Conservation (phyloP, 257 asterid genomes). For the Cinchona pubescens region DNA sequence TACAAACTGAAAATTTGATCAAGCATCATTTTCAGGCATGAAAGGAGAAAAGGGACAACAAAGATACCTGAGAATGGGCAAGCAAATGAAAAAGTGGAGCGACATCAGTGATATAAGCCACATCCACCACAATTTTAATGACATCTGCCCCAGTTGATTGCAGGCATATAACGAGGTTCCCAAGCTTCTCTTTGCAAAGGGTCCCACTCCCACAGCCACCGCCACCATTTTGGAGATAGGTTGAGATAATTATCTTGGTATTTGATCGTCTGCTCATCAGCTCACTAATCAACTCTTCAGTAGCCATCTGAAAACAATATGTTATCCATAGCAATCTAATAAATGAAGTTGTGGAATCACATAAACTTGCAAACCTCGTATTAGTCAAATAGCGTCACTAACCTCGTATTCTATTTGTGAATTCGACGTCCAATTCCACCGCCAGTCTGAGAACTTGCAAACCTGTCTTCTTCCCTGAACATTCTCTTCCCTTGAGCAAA, state of each 20-base stretch:
- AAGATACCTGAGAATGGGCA: constrained; percentile 59
- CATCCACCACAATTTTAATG: constrained; percentile 51
- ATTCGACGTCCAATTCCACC: constrained; percentile 47
- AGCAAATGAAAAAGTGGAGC: constrained; percentile 62
- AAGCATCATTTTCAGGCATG: too few species aligned
- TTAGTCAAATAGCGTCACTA: too few species aligned
- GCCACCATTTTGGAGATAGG: constrained; percentile 28
- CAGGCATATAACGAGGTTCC: constrained; percentile 38
- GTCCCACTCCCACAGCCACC: constrained; percentile 7
- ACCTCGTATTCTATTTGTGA: constrained; percentile 52
- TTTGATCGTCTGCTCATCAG: constrained; percentile 40
- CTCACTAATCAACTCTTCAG: constrained; percentile 31
- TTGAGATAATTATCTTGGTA: constrained; percentile 48
- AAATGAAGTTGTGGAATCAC: too few species aligned
- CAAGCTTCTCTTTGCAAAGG: constrained; percentile 40
- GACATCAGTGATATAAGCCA: constrained; percentile 52
- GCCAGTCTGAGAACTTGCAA: constrained; percentile 49
- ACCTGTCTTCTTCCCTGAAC: constrained; percentile 22
- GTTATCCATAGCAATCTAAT: too few species aligned
- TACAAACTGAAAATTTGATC: too few species aligned
- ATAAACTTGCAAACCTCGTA: too few species aligned
- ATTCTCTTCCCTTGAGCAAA: constrained; percentile 14
- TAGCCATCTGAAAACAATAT: constrained; percentile 38
- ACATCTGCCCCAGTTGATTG: constrained; percentile 58
- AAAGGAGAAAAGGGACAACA: not conserved